These are phyloP conservation scores for Teunomyces atbi DNA, from an alignment of 805 yeast genomes.

Conservation along the genomic window DNA sequence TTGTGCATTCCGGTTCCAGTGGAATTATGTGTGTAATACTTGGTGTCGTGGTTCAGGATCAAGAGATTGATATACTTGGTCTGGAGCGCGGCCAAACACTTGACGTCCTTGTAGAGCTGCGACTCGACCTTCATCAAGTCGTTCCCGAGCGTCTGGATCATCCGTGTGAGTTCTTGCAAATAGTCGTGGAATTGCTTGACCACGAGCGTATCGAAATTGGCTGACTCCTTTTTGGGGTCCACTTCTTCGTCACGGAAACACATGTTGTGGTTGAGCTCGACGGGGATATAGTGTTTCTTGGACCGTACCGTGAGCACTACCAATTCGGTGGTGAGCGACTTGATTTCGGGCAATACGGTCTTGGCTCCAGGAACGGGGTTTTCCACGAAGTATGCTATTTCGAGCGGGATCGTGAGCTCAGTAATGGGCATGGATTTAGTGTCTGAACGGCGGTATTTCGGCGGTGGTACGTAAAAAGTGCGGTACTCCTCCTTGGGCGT, in stretches of 20 bases:
- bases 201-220: conserved; percentile 33
- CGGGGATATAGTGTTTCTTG: conserved; percentile 35
- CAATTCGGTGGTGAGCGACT: conserved; percentile 32
- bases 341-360: conserved; percentile 32
- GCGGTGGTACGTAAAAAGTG: conserved; percentile 33
- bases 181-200: conserved; percentile 30
- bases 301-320: conserved; percentile 36
- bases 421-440: conserved; percentile 10
- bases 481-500: conserved; percentile 32
- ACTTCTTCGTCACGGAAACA: conserved; percentile 34
- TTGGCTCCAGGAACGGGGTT: conserved; percentile 9
- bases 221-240: conserved; percentile 23
- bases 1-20: conserved; percentile 19
- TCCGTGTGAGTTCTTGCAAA: conserved; percentile 21
- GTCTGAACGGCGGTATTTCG: conserved; percentile 17
- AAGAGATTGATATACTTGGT: conserved; percentile 35
- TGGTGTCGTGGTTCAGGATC: conserved; percentile 19
- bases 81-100: conserved; percentile 31
- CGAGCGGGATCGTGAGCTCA: conserved; percentile 31
- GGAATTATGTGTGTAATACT: conserved; percentile 12
- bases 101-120: conserved; percentile 34
- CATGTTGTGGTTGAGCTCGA: conserved; percentile 41
- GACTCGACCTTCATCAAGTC: conserved; percentile 34
- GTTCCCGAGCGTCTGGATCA: conserved; percentile 36
- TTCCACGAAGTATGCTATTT: conserved; percentile 24